Conservation (phyloP, 139 green algal genomes). For the Chlorella sp. region DNA sequence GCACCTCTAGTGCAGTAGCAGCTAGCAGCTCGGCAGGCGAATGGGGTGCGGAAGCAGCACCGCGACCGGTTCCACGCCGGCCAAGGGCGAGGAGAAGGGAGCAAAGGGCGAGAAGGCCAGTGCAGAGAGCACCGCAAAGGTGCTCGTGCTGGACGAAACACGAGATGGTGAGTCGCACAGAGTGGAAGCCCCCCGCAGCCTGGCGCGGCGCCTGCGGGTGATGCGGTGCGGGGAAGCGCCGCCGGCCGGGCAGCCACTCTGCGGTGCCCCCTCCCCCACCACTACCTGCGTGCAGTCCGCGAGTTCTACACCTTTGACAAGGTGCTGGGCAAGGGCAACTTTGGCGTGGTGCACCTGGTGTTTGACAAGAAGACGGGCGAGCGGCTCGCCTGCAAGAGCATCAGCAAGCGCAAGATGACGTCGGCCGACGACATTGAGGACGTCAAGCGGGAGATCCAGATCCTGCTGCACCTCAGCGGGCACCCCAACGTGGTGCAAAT, state of each 20-base stretch:
- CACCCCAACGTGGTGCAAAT: constrained; percentile 76
- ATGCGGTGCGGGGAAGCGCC: too few species aligned
- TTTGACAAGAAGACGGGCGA: constrained; percentile 46
- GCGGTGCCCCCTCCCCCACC: too few species aligned
- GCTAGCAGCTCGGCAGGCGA: neutral
- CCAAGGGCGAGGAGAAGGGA: too few species aligned
- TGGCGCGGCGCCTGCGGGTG: too few species aligned
- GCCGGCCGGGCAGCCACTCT: too few species aligned
- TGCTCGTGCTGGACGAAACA: too few species aligned
- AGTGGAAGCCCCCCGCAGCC: too few species aligned
- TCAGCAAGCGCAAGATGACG: constrained; percentile 63
- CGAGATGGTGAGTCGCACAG: too few species aligned
- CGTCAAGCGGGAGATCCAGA: constrained; percentile 53
- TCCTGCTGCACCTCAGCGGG: constrained; percentile 56
- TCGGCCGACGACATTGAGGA: constrained; percentile 60
- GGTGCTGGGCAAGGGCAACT: constrained; percentile 62
- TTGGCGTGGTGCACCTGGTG: constrained; percentile 54
- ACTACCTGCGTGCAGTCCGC: constrained; percentile 25
- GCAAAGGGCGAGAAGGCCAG: too few species aligned
- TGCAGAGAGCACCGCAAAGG: too few species aligned
- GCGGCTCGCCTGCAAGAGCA: constrained; percentile 80
- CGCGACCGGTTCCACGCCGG: too few species aligned
- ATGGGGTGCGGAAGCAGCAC: constrained; percentile 1
- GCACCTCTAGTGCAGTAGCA: too few species aligned
- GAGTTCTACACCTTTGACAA: constrained; percentile 46